Evolutionary conservation across 2,329 filamentous ascomycete genomes (phyloP), one percentile per base, ranked within the genome.

Genomic region (Venturia aucupariae): DNA sequence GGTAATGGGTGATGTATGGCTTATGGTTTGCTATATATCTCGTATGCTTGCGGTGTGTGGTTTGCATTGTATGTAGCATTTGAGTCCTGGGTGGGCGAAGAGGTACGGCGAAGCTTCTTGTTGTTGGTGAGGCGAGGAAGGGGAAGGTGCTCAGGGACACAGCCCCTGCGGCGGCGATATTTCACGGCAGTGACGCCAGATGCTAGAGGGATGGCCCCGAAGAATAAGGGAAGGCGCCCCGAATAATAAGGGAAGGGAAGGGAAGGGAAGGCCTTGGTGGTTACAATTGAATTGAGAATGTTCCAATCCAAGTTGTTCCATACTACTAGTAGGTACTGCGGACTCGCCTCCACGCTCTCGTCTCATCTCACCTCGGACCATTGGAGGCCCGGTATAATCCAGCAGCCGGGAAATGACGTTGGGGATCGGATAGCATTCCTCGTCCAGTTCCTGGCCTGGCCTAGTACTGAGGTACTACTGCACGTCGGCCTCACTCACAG

Each of bases 31-130:
- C 59, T 42, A 61, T 42, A 32, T 61, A 42, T 42, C 22, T 30
- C 5, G 27, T 38, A n/a, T 38, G 51, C 30, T 57, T 57, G 27
- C 51, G 51, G 30, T 57, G 51, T 22, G 51, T 57, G 51, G 51
- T 57, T 57, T 57, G 51, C 51, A 57, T 57, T 57, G 30, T 57
- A 57, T 35, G 51, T 32, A 13, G 51, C 51, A 57, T 57, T 57
- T 19, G 51, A 35, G 4, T 57, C 27, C 27, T 30, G 46, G 51
- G 27, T 35, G 51, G 30, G 51, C 51, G 51, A 15, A 57, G 51
- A n/a, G 30, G 51, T 51, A n/a, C 30, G 51, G 30, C 27, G 51
- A 35, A 1, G 30, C 30, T n/a, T 57, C 15, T 35, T 35, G 51
- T 57, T n/a, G 30, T 57, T 57, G 15, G 2, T 19, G 5, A 3